These are phyloP conservation scores for Leucosporidium creatinivorum DNA, from an alignment of 768 basidiomycete genomes.

Conservation along the genomic window DNA sequence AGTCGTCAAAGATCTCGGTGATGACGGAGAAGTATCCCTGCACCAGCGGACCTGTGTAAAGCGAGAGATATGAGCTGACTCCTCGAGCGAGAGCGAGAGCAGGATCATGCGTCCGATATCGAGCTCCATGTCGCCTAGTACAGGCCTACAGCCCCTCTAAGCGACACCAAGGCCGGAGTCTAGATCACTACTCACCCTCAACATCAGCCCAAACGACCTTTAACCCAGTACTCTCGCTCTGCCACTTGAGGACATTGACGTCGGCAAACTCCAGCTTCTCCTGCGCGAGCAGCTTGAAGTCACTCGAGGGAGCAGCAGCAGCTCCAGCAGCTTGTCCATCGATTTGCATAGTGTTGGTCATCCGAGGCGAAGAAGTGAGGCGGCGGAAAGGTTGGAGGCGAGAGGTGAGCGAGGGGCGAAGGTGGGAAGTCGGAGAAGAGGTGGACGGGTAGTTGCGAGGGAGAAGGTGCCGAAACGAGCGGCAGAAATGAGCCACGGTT, in stretches of 20 bases:
- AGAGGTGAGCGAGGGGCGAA: too few relatives aligned
- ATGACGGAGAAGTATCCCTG: slow-evolving; percentile 26
- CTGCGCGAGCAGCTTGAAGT: slow-evolving; percentile 28
- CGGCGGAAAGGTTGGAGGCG: neutral
- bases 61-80: too few relatives aligned
- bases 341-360: slow-evolving; percentile 1
- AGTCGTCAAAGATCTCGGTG: slow-evolving; percentile 40
- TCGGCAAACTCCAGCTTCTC: slow-evolving; percentile 22
- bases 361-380: neutral
- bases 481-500: too few relatives aligned
- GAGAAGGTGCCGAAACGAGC: too few relatives aligned
- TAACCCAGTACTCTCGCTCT: slow-evolving; percentile 17
- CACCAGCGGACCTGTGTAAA: slow-evolving; percentile 19
- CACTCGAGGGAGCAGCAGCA: slow-evolving; percentile 10
- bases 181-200: neutral
- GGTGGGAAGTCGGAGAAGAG: too few relatives aligned
- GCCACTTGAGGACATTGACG: slow-evolving; percentile 26
- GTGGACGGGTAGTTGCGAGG: neutral
- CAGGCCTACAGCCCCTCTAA: too few relatives aligned
- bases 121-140: too few relatives aligned
- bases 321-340: neutral
- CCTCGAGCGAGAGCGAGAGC: too few relatives aligned
- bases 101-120: too few relatives aligned
- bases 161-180: too few relatives aligned
- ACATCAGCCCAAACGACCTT: slow-evolving; percentile 31